A percentile compares a stretch with the other conserved stretches of the same genome.
Evolutionary conservation across 2,329 filamentous ascomycete species (phyloP).

Genomic region (Penicillium rolfsii): DNA sequence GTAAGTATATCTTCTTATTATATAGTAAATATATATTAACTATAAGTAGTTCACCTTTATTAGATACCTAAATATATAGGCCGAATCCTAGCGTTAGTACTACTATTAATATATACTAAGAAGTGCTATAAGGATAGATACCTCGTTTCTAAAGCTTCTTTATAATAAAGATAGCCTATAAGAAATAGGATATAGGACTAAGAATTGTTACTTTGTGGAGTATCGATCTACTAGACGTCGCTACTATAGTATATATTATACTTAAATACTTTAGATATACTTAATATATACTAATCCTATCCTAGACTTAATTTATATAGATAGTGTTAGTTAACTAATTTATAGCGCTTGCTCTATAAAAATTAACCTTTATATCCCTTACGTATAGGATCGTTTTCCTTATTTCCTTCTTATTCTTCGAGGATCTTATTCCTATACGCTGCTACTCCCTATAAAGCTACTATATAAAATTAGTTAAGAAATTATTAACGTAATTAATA

Average conservation of each 20-base stretch:
- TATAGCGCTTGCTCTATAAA: background rate
- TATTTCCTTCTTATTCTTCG: background rate
- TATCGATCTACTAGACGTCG: background rate
- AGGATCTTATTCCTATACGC: background rate
- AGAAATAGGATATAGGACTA: too few relatives aligned
- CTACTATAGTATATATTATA: background rate
- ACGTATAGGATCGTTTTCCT: background rate
- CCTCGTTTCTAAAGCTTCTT: too few relatives aligned
- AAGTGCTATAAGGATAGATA: too few relatives aligned
- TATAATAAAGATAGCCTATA: too few relatives aligned
- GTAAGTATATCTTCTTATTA: background rate
- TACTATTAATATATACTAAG: too few relatives aligned
- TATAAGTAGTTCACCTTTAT: background rate
- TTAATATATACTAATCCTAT: background rate
- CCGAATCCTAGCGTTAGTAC: too few relatives aligned
- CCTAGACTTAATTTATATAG: background rate
- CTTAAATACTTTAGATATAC: background rate
- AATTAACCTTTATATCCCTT: background rate
- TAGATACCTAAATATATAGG: background rate
- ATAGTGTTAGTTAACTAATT: background rate
- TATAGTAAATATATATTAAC: conserved; percentile 1
- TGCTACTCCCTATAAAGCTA: background rate
- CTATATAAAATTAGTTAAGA: background rate
- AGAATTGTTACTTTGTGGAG: background rate
- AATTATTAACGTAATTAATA: background rate